Evolutionary conservation across 495 filamentous ascomycete species (phyloP).

Genomic region (Daldinia childiae): DNA sequence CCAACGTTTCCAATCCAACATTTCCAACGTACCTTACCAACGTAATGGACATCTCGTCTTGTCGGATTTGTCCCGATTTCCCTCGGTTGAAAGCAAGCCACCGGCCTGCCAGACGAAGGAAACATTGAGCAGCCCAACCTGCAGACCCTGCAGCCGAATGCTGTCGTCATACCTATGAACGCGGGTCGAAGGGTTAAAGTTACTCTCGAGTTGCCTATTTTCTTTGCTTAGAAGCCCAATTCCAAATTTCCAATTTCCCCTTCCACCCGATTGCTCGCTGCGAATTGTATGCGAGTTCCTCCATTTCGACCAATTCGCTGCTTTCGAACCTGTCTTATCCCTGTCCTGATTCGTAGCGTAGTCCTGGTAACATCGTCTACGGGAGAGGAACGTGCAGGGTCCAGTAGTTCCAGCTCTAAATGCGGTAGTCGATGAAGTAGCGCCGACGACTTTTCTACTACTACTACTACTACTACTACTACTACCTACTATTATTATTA

Average conservation of each 20-base stretch:
- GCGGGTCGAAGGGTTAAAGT: conserved; percentile 18
- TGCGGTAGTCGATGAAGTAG: conserved; percentile 19
- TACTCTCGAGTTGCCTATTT: conserved; percentile 30
- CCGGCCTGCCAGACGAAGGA: conserved; percentile 5
- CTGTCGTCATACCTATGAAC: conserved; percentile 41
- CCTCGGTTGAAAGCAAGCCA: conserved; percentile 15
- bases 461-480: no score
- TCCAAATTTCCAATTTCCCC: conserved; percentile 11
- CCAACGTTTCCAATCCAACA: conserved; percentile 8
- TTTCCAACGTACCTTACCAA: conserved; percentile 7
- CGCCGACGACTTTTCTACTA: not conserved
- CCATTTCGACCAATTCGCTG: conserved; percentile 31
- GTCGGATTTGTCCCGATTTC: conserved; percentile 37
- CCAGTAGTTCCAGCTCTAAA: conserved; percentile 18
- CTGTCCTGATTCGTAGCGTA: conserved; percentile 26
- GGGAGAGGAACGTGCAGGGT: conserved; percentile 23
- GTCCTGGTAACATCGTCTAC: conserved; percentile 22
- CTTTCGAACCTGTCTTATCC: conserved; percentile 16
- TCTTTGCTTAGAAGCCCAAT: conserved; percentile 37
- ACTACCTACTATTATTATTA: no score
- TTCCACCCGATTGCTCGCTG: conserved; percentile 31
- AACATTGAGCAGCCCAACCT: conserved; percentile 31
- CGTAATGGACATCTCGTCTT: conserved; percentile 32
- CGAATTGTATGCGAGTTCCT: conserved; percentile 26
- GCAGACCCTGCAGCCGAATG: conserved; percentile 22